These are phyloP conservation scores for Phytophthora hibernalis DNA, from an alignment of 352 stramenopile species.

Conservation along the genomic window DNA sequence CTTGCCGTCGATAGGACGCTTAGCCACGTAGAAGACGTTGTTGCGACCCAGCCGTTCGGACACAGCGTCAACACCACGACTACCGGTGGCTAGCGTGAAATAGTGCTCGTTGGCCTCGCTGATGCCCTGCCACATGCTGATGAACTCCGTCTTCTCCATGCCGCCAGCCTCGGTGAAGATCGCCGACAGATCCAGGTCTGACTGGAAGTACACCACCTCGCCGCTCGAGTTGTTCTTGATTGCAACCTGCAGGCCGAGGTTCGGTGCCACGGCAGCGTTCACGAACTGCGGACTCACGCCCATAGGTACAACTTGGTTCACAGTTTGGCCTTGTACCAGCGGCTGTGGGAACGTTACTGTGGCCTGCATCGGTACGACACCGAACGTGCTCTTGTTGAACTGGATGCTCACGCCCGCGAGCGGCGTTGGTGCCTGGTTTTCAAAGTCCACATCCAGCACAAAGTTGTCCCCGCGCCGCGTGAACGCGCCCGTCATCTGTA, in stretches of 20 bases:
- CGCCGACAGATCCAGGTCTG: conserved; percentile 90
- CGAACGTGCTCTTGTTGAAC: conserved; percentile 98
- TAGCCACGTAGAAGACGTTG: conserved; percentile 96
- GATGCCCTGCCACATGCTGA: conserved; percentile 96
- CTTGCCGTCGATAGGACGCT: conserved; percentile 93
- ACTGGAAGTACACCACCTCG: conserved; percentile 97
- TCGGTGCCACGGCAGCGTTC: conserved; percentile 75
- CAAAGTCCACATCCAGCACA: conserved; percentile 76
- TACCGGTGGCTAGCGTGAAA: conserved; percentile 82
- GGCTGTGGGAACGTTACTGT: conserved; percentile 86
- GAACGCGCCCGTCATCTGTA: conserved; percentile 89
- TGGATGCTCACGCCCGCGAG: conserved; percentile 95
- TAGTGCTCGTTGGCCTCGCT: conserved; percentile 96
- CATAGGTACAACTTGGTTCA: conserved; percentile 79
- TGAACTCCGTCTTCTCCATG: conserved; percentile 94
- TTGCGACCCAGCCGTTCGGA: conserved; percentile 85
- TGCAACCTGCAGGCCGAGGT: conserved; percentile 93
- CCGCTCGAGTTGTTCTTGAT: conserved; percentile 97
- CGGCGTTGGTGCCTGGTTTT: conserved; percentile 91
- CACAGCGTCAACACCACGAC: conserved; percentile 84
- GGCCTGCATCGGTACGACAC: conserved; percentile 93
- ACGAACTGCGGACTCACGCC: conserved; percentile 83
- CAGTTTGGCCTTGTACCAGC: conserved; percentile 73
- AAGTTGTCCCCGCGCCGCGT: conserved; percentile 69
- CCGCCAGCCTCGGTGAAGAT: conserved; percentile 90